Base-by-base conservation (phyloP, 805 yeast species). In the Ogataea dorogensis region DNA sequence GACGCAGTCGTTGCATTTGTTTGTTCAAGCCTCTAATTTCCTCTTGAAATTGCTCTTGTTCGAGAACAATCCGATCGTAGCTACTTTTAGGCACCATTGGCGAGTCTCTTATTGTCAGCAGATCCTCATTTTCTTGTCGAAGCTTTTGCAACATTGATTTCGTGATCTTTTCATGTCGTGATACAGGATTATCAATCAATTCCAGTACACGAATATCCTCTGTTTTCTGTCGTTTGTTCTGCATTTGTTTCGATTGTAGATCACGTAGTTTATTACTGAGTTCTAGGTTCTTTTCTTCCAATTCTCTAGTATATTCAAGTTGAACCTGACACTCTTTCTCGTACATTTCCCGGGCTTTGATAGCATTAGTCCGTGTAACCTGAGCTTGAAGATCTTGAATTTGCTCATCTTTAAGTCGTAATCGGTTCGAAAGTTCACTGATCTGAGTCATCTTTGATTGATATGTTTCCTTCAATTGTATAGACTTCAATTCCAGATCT, bases 161-260 rank as follows among this genome's bases (percentile, higher is more conserved):
- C 46, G 79, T 81, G 11, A 80, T 64, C n/a, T 69, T 56, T 53
- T 85, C 89, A 45, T 81, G 81, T 11, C 65, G 66, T 2, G 69
- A 37, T 10, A 79, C 69, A 2, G 95, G 94, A 53, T 81, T 85
- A 20, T 75, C 70, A 29, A 80, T 68, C 38, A 84, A 58, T 54
- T 83, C 83, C 10, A 86, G 56, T 2, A 86, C 68, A 14, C 39
- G 24, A 71, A 59, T 22, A 53, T 51, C 28, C 69, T n/a, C n/a
- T n/a, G 51, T 71, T 31, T 63, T 56, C 39, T 24, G 15, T 25
- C 32, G 12, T 21, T 19, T 38, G 12, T 15, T 16, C 43, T 5
- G 35, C 33, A 5, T 38, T 31, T 12, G 49, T 18, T 49, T 50
- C 29, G 72, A 58, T 43, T 73, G 73, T 16, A 77, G 60, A 7